Base-by-base conservation (phyloP, 1,284 basidiomycete genomes). In the Puccinia brachypodii region DNA sequence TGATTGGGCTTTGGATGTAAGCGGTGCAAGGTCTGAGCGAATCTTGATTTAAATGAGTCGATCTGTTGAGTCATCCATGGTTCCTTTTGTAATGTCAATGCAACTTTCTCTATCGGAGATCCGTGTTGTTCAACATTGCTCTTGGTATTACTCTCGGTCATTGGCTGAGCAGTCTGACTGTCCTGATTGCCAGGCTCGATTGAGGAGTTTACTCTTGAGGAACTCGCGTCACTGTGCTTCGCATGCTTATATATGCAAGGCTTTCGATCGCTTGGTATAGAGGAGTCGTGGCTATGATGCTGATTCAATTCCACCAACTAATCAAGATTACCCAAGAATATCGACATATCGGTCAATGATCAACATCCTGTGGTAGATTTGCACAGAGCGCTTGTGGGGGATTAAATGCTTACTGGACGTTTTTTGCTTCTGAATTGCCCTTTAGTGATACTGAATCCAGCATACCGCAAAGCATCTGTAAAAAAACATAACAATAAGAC, bases 1-100 rank as follows among this genome's bases (percentile, higher is more conserved):
- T 60, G 58, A 16, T 60, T 60, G 28, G 58, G 58, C 58, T 60
- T 60, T 13, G 58, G 58, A 60, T 60, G 58, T 33, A 60, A 60
- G 25, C 31, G 3, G 8, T 60, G 25, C 14, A 60, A 60, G 4
- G 31, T 33, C 31, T 31, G 3, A 33, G 58, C 58, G 13, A 60
- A 60, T 7, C 19, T 33, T 3, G 58, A 31, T 14, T 4, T 14
- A 33, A 4, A 16, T 33, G 28, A 60, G 9, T 60, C 14, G 28
- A 60, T 33, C 13, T 60, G 58, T 33, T 60, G 28, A 8, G n/a
- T 60, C 58, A 60, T 60, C 58, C 28, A 60, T 28, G 13, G 28
- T n/a, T 60, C 58, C 58, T 33, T 60, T 60, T 60, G 11, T 14
- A 33, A 3, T 33, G 28, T 14, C 31, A 33, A 3, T 33, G 28